Evolutionary conservation across 805 yeast genomes (phyloP).

Genomic region (Candida qinlingensis): DNA sequence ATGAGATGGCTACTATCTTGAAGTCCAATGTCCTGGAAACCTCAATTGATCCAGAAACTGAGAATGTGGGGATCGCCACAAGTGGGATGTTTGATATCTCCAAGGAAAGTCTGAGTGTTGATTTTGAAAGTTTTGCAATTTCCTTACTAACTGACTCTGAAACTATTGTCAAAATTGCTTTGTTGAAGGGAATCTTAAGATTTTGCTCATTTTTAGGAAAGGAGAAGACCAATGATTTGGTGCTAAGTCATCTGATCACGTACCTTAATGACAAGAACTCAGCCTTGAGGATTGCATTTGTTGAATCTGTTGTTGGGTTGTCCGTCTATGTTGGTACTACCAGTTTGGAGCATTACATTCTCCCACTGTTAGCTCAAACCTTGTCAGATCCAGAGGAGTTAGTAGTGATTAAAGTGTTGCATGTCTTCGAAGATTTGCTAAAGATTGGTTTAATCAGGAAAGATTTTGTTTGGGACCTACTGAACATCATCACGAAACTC

Average conservation of each 20-base stretch:
- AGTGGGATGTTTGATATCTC: conserved; percentile 32
- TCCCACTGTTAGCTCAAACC: conserved; percentile 82
- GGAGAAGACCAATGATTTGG: conserved; percentile 82
- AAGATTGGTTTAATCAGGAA: conserved; percentile 51
- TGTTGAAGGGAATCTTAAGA: conserved; percentile 67
- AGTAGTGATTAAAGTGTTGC: conserved; percentile 67
- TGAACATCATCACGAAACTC: conserved; percentile 47
- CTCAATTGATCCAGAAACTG: conserved; percentile 41
- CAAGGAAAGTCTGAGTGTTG: conserved; percentile 40
- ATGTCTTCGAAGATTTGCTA: conserved; percentile 49
- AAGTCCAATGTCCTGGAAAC: conserved; percentile 31
- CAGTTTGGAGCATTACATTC: conserved; percentile 78
- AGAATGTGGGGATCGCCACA: conserved; percentile 31
- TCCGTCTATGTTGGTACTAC: conserved; percentile 78
- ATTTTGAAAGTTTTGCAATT: conserved; percentile 62
- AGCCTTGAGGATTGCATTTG: conserved; percentile 62
- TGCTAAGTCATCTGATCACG: conserved; percentile 86
- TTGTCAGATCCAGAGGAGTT: conserved; percentile 79
- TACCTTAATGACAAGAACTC: conserved; percentile 78
- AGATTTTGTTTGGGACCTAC: conserved; percentile 49
- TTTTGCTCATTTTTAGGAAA: conserved; percentile 80
- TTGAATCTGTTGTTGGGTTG: conserved; percentile 64
- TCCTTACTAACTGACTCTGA: conserved; percentile 65
- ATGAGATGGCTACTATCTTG: conserved; percentile 53
- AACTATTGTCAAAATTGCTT: conserved; percentile 59